These are phyloP conservation scores for Leishmania guyanensis DNA, from an alignment of 208 protist genomes.

Conservation along the genomic window DNA sequence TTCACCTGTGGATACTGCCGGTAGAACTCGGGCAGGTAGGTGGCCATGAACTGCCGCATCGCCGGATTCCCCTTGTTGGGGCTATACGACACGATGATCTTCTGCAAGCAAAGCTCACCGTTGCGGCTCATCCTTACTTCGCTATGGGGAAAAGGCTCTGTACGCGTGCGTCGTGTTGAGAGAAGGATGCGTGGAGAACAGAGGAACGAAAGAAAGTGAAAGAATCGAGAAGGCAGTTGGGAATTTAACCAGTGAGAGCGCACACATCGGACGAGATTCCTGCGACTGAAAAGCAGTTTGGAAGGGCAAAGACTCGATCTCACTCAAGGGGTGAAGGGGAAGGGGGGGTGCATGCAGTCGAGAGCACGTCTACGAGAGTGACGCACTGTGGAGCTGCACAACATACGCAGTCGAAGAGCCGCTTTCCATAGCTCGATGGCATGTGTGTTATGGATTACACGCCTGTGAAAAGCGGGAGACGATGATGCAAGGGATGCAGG, in stretches of 20 bases:
- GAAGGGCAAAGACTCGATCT: neutral
- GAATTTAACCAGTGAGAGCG: neutral
- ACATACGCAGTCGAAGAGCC: neutral
- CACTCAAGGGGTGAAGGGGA: neutral
- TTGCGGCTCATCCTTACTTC: slow-evolving; percentile 74
- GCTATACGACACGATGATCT: slow-evolving; percentile 85
- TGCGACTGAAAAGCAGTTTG: neutral
- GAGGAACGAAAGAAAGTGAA: neutral
- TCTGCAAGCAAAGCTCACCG: slow-evolving; percentile 77
- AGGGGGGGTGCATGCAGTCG: neutral
- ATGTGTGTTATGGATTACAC: neutral
- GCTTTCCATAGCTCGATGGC: neutral
- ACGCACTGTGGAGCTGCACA: neutral
- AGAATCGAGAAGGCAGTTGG: neutral
- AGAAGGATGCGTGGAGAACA: neutral
- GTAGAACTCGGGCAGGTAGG: slow-evolving; percentile 73
- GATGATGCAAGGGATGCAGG: neutral
- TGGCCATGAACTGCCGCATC: slow-evolving; percentile 78
- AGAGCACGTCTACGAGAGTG: neutral
- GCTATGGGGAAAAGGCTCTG: neutral
- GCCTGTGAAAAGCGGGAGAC: neutral
- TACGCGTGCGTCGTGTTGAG: neutral
- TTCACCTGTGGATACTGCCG: slow-evolving; percentile 70
- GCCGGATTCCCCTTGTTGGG: slow-evolving; percentile 64
- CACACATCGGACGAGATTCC: neutral